phyloP scores from a whole-genome alignment of 495 filamentous ascomycete species.

The Sordaria brevicollis region DNA sequence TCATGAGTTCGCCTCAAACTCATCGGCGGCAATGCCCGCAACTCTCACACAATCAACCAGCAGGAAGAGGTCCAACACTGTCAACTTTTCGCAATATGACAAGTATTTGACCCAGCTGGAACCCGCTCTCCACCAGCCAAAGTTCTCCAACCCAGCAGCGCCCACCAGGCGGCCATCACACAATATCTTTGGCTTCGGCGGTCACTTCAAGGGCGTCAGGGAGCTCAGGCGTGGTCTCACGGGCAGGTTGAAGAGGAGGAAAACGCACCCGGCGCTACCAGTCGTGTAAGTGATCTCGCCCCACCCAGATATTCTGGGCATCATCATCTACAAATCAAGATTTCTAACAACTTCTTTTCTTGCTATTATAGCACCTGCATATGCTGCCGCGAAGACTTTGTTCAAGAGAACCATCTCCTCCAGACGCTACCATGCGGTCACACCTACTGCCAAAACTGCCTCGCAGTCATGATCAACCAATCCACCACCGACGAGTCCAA shows the following conservation, averaged over 20 bases:
- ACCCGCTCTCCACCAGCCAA: conserved; percentile 27
- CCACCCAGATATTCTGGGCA: not conserved
- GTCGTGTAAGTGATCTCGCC: conserved; percentile 23
- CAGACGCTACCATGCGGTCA: conserved; percentile 42
- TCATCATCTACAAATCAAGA: not conserved
- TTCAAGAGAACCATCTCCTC: conserved; percentile 20
- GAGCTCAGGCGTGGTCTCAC: conserved; percentile 33
- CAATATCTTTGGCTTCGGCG: conserved; percentile 20
- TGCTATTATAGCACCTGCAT: conserved; percentile 34
- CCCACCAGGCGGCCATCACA: conserved; percentile 14
- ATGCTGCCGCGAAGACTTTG: conserved; percentile 41
- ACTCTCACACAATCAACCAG: conserved; percentile 13
- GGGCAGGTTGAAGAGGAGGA: conserved; percentile 25
- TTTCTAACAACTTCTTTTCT: conserved; percentile 6
- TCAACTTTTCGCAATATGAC: conserved; percentile 44
- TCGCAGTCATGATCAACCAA: conserved; percentile 39
- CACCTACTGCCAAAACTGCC: conserved; percentile 40
- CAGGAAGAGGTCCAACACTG: conserved; percentile 27
- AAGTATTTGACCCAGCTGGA: conserved; percentile 36
- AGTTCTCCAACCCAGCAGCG: conserved; percentile 13
- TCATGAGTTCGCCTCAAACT: conserved; percentile 1
- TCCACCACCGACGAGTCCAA: conserved; percentile 40
- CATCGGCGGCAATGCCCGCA: conserved; percentile 10
- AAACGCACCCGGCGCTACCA: conserved; percentile 14
- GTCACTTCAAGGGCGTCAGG: conserved; percentile 27